Conservation (phyloP, 345 rosid genomes). For the Cardamine chenopodiifolia region DNA sequence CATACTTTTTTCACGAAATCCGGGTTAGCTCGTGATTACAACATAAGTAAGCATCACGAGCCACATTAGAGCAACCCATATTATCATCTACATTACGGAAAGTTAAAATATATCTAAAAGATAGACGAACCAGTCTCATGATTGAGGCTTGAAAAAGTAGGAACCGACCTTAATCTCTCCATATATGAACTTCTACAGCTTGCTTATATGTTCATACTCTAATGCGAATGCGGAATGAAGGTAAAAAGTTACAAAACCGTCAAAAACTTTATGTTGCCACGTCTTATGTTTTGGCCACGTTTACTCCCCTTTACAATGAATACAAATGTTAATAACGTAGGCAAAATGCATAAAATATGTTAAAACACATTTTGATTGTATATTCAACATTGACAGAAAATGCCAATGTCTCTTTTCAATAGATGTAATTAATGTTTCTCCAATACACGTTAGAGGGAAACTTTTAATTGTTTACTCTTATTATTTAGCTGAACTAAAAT, state of each 20-base stretch:
- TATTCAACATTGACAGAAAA: background rate
- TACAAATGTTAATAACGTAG: background rate
- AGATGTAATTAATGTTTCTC: background rate
- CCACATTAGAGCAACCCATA: background rate
- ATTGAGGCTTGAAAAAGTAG: background rate
- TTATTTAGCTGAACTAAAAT: too few species aligned
- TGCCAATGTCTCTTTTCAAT: background rate
- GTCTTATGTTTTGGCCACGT: too few species aligned
- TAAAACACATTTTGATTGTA: background rate
- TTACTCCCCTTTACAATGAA: too few species aligned
- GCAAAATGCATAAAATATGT: background rate
- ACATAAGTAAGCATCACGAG: background rate
- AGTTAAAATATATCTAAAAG: background rate
- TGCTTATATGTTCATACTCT: too few species aligned
- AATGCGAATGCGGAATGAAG: too few species aligned
- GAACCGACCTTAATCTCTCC: background rate
- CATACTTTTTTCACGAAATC: background rate
- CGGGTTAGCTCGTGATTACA: background rate
- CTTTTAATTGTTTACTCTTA: too few species aligned
- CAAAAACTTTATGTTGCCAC: too few species aligned
- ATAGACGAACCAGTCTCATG: background rate
- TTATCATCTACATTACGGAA: background rate
- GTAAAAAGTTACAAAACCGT: background rate
- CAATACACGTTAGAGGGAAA: too few species aligned
- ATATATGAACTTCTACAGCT: too few species aligned